Percentiles rank a stretch among this genome's conserved stretches.
phyloP scores from a whole-genome alignment of 1,284 basidiomycete genomes.

The Cryptococcus sp. region DNA sequence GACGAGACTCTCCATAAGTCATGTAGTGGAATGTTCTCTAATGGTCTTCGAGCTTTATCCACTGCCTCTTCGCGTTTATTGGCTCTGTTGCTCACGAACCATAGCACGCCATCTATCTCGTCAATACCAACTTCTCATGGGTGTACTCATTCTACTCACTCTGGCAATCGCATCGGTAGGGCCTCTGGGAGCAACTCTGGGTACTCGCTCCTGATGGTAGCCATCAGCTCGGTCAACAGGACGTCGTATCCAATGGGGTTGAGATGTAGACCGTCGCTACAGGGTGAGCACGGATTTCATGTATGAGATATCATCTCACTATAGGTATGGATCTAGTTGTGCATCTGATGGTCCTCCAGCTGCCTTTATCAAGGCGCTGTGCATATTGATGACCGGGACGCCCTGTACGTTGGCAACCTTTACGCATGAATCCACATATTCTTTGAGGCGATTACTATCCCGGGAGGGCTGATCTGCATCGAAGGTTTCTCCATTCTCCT shows the following conservation, averaged over 20 bases:
- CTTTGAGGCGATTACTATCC: slow-evolving; percentile 19
- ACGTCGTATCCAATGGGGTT: slow-evolving; percentile 67
- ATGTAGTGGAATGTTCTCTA: too few relatives aligned
- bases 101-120: too few relatives aligned
- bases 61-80: too few relatives aligned
- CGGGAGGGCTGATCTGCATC: too few relatives aligned
- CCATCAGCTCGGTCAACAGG: slow-evolving; percentile 60
- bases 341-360: slow-evolving; percentile 56
- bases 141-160: neutral
- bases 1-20: too few relatives aligned
- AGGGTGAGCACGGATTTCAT: neutral
- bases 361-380: slow-evolving; percentile 61
- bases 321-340: slow-evolving; percentile 47
- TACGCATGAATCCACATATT: slow-evolving; percentile 66
- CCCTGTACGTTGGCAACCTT: slow-evolving; percentile 56
- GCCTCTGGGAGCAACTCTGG: slow-evolving; percentile 60
- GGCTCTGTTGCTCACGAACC: too few relatives aligned
- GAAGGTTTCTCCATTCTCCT: too few relatives aligned
- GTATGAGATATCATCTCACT: slow-evolving; percentile 20
- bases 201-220: slow-evolving; percentile 54
- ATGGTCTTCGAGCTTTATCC: too few relatives aligned
- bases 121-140: too few relatives aligned
- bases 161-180: slow-evolving; percentile 24
- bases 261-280: slow-evolving; percentile 70
- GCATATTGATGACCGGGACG: slow-evolving; percentile 65